A percentile compares a stretch with the other conserved stretches of the same genome.
Conservation (phyloP, 768 basidiomycete genomes). For the Collybia nuda region DNA sequence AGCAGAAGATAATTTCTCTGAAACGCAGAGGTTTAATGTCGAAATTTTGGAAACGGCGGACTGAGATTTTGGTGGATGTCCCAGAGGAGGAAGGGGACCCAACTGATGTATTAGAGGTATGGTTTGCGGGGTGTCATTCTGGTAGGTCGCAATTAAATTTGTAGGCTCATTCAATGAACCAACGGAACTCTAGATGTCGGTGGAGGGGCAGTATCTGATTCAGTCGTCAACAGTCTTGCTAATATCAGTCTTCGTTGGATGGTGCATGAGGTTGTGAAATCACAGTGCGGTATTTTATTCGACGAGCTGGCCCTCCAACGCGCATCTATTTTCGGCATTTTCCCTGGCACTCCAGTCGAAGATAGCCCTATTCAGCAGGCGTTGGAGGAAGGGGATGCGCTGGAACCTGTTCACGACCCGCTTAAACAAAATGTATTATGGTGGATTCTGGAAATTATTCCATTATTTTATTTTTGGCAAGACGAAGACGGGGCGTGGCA, state of each 20-base stretch:
- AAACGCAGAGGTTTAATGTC: constrained; percentile 4
- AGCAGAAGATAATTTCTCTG: constrained; percentile 1
- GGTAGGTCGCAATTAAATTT: constrained; percentile 41
- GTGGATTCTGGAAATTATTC: constrained; percentile 77
- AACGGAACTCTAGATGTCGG: constrained; percentile 55
- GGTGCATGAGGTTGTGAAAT: constrained; percentile 60
- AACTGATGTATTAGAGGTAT: constrained; percentile 70
- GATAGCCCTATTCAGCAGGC: constrained; percentile 6
- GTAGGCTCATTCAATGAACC: background rate
- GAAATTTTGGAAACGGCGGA: constrained; percentile 4
- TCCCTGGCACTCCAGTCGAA: constrained; percentile 7
- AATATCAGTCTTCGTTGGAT: constrained; percentile 78
- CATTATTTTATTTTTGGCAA: constrained; percentile 54
- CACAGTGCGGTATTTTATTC: constrained; percentile 63
- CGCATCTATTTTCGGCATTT: constrained; percentile 32
- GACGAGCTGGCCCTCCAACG: constrained; percentile 45
- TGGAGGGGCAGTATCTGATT: constrained; percentile 56
- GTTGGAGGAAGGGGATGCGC: constrained; percentile 35
- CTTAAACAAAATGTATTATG: constrained; percentile 45
- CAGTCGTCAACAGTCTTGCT: constrained; percentile 41
- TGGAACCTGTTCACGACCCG: constrained; percentile 55
- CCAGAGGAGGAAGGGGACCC: constrained; percentile 10
- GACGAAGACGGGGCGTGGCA: constrained; percentile 57
- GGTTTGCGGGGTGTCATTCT: constrained; percentile 74
- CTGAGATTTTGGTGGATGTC: constrained; percentile 1